phyloP scores from a whole-genome alignment of 495 filamentous ascomycete genomes.

The Aspergillus steynii region DNA sequence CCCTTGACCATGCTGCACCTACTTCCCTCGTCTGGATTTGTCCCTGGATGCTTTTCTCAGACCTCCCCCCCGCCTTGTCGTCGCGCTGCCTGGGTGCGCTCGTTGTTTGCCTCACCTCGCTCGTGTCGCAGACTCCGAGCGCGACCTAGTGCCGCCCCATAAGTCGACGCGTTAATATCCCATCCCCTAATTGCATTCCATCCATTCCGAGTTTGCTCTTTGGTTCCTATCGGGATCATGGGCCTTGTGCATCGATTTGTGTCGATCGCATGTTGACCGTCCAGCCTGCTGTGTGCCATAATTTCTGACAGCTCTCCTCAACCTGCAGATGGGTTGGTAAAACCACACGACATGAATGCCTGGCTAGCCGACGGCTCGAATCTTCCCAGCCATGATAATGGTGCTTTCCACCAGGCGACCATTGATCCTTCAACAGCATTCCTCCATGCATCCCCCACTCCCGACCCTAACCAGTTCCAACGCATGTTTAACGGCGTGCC shows the following conservation, averaged over 20 bases:
- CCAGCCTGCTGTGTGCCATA: slow-evolving; percentile 16
- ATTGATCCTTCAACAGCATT: slow-evolving; percentile 58
- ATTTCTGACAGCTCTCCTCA: slow-evolving; percentile 26
- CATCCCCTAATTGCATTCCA: slow-evolving; percentile 8
- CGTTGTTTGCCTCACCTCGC: not conserved
- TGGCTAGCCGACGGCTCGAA: slow-evolving; percentile 78
- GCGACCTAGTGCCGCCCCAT: slow-evolving; percentile 23
- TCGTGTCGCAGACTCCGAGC: slow-evolving; percentile 29
- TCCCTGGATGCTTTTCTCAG: not conserved
- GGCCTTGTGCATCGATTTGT: slow-evolving; percentile 5
- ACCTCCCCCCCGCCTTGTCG: not conserved
- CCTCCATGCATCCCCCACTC: slow-evolving; percentile 51
- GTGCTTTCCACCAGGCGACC: slow-evolving; percentile 63
- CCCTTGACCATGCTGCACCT: slow-evolving; percentile 6
- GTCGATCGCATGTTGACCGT: slow-evolving; percentile 21
- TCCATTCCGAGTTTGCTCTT: slow-evolving; percentile 3
- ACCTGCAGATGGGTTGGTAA: slow-evolving; percentile 58
- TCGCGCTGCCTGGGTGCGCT: not conserved
- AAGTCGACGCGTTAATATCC: slow-evolving; percentile 39
- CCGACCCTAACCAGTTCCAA: slow-evolving; percentile 60
- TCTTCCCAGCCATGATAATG: slow-evolving; percentile 72
- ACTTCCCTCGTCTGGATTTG: slow-evolving; percentile 9
- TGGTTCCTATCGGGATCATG: slow-evolving; percentile 11
- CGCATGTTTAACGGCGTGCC: slow-evolving; percentile 83
- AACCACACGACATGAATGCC: slow-evolving; percentile 70